Evolutionary conservation across 345 rosid genomes (phyloP), one percentile per base, ranked within the genome.

Genomic region (Brassica cretica): DNA sequence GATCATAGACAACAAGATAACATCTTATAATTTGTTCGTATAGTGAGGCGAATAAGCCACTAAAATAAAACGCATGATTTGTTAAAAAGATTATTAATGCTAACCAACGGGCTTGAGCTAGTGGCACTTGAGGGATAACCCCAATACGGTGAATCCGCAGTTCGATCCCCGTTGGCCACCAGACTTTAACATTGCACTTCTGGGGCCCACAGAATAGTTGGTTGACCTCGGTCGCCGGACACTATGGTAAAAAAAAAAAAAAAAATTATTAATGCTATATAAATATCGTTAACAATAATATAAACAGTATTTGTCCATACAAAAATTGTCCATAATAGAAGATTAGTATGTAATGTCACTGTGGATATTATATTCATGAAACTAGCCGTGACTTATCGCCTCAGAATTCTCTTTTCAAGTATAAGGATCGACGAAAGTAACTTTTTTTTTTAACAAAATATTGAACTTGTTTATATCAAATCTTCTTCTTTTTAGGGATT

Each of bases 341-440:
- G 65, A 71, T 77, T 70, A 70, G 66, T 65, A 70, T 55, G 75
- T 63, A 63, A 53, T 70, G 75, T 77, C 71, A 77, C 60, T 53
- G 15, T 25, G 58, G 32, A 15, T 77, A 70, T 77, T 24, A 53
- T 24, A 64, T 64, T 64, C 51, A 16, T 41, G 37, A 62, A 77
- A 55, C 49, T 25, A 77, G 24, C 70, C 11, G 14, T 32, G 64
- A 46, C 70, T 62, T 69, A 35, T 53, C 75, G 11, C 24, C n/a
- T 61, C 53, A 51, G 3, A 29, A 32, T 46, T 46, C 15, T 46
- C 49, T 12, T 46, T 46, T 46, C 53, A 46, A 46, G 15, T 46
- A 46, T 14, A 46, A 46, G 53, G 53, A 46, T 14, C 53, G 0
- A 46, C 16, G 53, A 46, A 41, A 41, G 49, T 41, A 41, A 3